Conservation (phyloP, 2,329 filamentous ascomycete species). For the Beauveria rudraprayagi region DNA sequence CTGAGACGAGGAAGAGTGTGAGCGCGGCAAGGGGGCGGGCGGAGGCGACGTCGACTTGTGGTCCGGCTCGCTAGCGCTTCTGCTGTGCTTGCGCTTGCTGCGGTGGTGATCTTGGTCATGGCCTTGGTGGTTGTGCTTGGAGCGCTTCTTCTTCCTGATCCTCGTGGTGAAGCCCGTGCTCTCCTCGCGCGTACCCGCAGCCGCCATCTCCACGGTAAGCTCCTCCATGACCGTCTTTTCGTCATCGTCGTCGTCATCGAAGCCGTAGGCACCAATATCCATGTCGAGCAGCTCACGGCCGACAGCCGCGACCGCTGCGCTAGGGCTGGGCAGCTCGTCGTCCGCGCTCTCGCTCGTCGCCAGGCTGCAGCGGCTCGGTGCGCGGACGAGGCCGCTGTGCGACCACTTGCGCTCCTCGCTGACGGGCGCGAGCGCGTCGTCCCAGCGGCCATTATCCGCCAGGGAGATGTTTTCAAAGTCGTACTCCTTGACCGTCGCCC, state of each 20-base stretch:
- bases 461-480: slow-evolving; percentile 72
- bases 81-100: slow-evolving; percentile 21
- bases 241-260: slow-evolving; percentile 21
- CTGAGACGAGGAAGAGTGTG: slow-evolving; percentile 13
- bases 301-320: slow-evolving; percentile 47
- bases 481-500: slow-evolving; percentile 62
- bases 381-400: slow-evolving; percentile 19
- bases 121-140: slow-evolving; percentile 26
- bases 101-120: slow-evolving; percentile 19
- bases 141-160: slow-evolving; percentile 37
- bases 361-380: slow-evolving; percentile 19
- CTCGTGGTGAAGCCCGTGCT: slow-evolving; percentile 35
- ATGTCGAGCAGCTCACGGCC: slow-evolving; percentile 38
- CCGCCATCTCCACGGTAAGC: slow-evolving; percentile 26
- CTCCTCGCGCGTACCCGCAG: slow-evolving; percentile 18
- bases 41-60: slow-evolving; percentile 12
- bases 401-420: slow-evolving; percentile 34
- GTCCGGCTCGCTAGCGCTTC: slow-evolving; percentile 19
- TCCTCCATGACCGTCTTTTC: slow-evolving; percentile 23
- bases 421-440: slow-evolving; percentile 70
- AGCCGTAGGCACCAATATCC: slow-evolving; percentile 31
- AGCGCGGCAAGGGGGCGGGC: slow-evolving; percentile 11
- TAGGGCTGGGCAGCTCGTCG: slow-evolving; percentile 35
- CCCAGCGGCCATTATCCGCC: slow-evolving; percentile 63
- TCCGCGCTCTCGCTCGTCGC: slow-evolving; percentile 28